These are phyloP conservation scores for Basipetospora sp. DNA, from an alignment of 2,329 filamentous ascomycete species.

Conservation along the genomic window DNA sequence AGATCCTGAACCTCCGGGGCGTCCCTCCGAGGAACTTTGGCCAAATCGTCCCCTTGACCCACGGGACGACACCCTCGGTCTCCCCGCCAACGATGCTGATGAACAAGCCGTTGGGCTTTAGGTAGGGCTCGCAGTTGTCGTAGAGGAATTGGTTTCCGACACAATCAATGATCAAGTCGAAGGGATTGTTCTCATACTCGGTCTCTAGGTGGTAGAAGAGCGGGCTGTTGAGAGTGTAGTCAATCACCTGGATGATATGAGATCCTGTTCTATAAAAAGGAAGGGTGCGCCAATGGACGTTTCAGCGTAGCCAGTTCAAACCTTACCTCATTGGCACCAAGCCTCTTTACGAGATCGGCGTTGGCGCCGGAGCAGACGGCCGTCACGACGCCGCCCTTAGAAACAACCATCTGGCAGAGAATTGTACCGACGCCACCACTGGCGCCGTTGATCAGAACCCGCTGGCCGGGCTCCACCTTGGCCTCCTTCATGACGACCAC, in stretches of 20 bases:
- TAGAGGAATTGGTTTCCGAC: slow-evolving; percentile 13
- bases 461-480: slow-evolving; percentile 10
- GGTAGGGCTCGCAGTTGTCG: slow-evolving; percentile 11
- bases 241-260: slow-evolving; percentile 10
- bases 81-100: slow-evolving; percentile 13
- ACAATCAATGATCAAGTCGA: slow-evolving; percentile 13
- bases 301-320: too few species aligned
- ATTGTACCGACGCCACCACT: slow-evolving; percentile 13
- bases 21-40: slow-evolving; percentile 11
- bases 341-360: slow-evolving; percentile 10
- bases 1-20: slow-evolving; percentile 9
- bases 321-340: slow-evolving; percentile 14
- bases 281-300: background rate
- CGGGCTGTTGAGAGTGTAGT: slow-evolving; percentile 11
- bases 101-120: slow-evolving; percentile 11
- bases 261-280: background rate
- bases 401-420: slow-evolving; percentile 11
- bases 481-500: slow-evolving; percentile 14
- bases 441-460: slow-evolving; percentile 13
- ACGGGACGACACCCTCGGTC: slow-evolving; percentile 5
- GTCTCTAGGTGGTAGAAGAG: slow-evolving; percentile 10
- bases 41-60: slow-evolving; percentile 10
- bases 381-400: slow-evolving; percentile 11
- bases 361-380: slow-evolving; percentile 13
- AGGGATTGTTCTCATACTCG: slow-evolving; percentile 4